phyloP scores from a whole-genome alignment of 352 stramenopile genomes.

The Blastocystis sp. region DNA sequence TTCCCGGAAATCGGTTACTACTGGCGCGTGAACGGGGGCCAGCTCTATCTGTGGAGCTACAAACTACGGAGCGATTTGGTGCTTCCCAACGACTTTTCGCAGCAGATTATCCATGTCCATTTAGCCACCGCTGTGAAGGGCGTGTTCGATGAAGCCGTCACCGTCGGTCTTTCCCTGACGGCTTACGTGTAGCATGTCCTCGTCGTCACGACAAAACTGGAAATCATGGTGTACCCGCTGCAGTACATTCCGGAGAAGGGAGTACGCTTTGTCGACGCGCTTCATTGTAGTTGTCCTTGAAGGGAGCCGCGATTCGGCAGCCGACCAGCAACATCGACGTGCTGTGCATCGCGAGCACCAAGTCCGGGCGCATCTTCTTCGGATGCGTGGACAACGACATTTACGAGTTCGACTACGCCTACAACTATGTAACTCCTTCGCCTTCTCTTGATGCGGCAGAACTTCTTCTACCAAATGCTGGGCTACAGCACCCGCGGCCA shows the following conservation, averaged over 20 bases:
- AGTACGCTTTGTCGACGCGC: not conserved
- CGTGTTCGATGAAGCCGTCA: constrained; percentile 47
- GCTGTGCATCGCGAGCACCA: constrained; percentile 56
- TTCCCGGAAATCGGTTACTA: constrained; percentile 47
- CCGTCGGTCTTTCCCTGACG: not conserved
- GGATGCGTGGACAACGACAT: constrained; percentile 70
- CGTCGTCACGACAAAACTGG: constrained; percentile 23
- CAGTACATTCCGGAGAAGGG: constrained; percentile 10
- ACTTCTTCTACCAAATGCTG: constrained; percentile 44
- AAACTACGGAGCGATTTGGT: constrained; percentile 24
- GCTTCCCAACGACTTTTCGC: constrained; percentile 23
- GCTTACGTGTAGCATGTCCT: constrained; percentile 50
- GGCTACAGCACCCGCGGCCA: constrained; percentile 53
- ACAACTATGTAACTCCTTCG: not conserved
- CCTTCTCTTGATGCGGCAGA: constrained; percentile 14
- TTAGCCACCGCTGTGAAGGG: constrained; percentile 6
- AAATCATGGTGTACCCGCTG: constrained; percentile 50
- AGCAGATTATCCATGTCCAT: constrained; percentile 55
- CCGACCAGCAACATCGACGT: constrained; percentile 45
- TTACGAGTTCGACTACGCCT: not conserved
- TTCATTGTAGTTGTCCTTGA: constrained; percentile 7
- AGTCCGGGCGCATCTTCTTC: constrained; percentile 50
- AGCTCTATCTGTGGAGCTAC: constrained; percentile 51
- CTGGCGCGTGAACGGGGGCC: constrained; percentile 28
- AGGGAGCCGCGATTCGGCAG: constrained; percentile 12